These are phyloP conservation scores for Bonia amplexicaulis DNA, from an alignment of 176 grass and related monocot species.

Conservation along the genomic window DNA sequence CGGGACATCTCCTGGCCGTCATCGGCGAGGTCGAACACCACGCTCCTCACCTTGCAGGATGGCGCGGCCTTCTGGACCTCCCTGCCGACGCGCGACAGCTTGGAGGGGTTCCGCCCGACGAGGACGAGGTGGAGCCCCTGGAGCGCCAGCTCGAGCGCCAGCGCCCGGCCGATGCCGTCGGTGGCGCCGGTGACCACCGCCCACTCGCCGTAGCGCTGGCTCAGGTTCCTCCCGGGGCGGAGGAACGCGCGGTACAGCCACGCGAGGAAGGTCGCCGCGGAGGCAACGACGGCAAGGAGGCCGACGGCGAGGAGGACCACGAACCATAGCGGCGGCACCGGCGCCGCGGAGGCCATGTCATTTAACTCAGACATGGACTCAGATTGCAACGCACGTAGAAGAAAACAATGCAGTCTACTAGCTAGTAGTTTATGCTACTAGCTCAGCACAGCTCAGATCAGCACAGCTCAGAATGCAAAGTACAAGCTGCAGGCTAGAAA, in stretches of 20 bases:
- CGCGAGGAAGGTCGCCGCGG: neutral
- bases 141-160: slow-evolving; percentile 50
- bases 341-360: neutral
- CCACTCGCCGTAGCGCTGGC: slow-evolving; percentile 41
- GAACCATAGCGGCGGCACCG: slow-evolving; percentile 12
- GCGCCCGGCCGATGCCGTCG: slow-evolving; percentile 53
- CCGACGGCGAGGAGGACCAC: slow-evolving; percentile 15
- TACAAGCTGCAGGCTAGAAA: too few relatives aligned
- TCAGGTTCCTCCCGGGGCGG: slow-evolving; percentile 8
- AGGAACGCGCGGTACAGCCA: slow-evolving; percentile 33
- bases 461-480: too few relatives aligned
- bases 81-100: slow-evolving; percentile 36
- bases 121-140: slow-evolving; percentile 47
- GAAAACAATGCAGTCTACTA: neutral
- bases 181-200: slow-evolving; percentile 60
- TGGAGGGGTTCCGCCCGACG: slow-evolving; percentile 53
- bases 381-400: neutral
- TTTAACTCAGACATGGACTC: neutral
- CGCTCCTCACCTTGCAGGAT: slow-evolving; percentile 32
- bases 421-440: too few relatives aligned
- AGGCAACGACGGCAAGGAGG: neutral
- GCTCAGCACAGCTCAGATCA: too few relatives aligned
- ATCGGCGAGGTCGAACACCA: slow-evolving; percentile 46
- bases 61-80: neutral
- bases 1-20: slow-evolving; percentile 4